phyloP scores from a whole-genome alignment of 805 yeast genomes.

The Candida sphagnicola region DNA sequence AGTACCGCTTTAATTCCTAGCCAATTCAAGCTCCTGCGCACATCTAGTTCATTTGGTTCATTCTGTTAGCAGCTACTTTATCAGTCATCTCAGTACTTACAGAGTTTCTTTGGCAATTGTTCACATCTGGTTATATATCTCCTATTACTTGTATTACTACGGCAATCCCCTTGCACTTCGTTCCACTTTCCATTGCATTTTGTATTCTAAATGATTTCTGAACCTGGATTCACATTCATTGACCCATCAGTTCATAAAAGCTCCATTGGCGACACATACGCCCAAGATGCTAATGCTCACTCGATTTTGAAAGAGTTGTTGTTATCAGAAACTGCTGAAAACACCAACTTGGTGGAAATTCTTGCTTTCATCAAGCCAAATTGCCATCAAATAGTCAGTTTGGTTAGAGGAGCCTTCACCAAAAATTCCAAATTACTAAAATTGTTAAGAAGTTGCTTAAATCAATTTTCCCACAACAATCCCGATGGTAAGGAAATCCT shows the following conservation, averaged over 20 bases:
- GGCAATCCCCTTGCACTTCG: conserved; percentile 30
- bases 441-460: conserved; percentile 12
- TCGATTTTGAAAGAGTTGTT: conserved; percentile 10
- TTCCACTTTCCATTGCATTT: not conserved
- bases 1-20: too few species aligned
- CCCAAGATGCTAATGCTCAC: not conserved
- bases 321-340: conserved; percentile 25
- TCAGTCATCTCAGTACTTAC: too few species aligned
- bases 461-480: conserved; percentile 11
- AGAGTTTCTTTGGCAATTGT: not conserved
- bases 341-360: conserved; percentile 32
- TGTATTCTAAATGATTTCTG: too few species aligned
- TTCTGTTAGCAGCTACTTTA: too few species aligned
- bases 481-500: conserved; percentile 23
- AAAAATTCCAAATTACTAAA: conserved; percentile 27
- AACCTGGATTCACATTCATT: conserved; percentile 3
- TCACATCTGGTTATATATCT: not conserved
- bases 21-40: too few species aligned
- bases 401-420: conserved; percentile 39
- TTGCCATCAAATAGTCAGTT: conserved; percentile 22
- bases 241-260: conserved; percentile 3
- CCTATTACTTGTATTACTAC: not conserved
- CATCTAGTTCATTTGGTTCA: too few species aligned
- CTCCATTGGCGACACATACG: not conserved
- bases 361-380: conserved; percentile 31